phyloP scores from a whole-genome alignment of 306 rosid genomes.

The Cicer pinnatifidum region DNA sequence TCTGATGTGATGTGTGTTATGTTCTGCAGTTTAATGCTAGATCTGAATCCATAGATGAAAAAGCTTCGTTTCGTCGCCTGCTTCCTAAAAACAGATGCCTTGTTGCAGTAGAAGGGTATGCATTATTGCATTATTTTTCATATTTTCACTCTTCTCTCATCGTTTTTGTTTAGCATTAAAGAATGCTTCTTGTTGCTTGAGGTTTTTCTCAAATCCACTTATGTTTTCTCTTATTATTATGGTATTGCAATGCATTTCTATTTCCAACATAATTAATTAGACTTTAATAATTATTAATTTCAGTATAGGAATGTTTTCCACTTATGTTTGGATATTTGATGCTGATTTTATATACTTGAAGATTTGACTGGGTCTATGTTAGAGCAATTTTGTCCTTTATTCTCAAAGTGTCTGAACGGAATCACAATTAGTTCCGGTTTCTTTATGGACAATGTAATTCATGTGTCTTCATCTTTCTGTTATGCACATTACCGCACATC shows the following conservation, averaged over 20 bases:
- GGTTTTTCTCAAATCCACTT: neutral
- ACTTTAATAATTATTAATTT: constrained; percentile 3
- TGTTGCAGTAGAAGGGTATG: constrained; percentile 82
- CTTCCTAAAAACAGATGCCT: constrained; percentile 82
- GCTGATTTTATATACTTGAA: neutral
- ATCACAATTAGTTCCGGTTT: constrained; percentile 11
- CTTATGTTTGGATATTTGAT: neutral
- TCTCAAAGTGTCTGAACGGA: constrained; percentile 3
- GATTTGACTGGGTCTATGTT: neutral
- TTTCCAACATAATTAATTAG: neutral
- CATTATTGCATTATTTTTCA: constrained; percentile 1
- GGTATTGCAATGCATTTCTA: neutral
- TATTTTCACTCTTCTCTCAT: constrained; percentile 15
- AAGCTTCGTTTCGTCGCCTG: constrained; percentile 78
- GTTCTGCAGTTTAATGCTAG: constrained; percentile 83
- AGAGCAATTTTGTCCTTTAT: constrained; percentile 11
- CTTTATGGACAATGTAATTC: constrained; percentile 26
- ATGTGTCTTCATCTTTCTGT: constrained; percentile 16
- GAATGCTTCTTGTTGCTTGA: no score
- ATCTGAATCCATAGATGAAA: constrained; percentile 72
- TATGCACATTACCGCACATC: neutral
- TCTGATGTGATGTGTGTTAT: constrained; percentile 33
- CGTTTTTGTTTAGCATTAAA: no score
- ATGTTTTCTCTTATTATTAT: constrained; percentile 2
- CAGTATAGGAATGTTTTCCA: no score